Conservation (phyloP, 768 basidiomycete genomes). For the Tulasnella sp. region DNA sequence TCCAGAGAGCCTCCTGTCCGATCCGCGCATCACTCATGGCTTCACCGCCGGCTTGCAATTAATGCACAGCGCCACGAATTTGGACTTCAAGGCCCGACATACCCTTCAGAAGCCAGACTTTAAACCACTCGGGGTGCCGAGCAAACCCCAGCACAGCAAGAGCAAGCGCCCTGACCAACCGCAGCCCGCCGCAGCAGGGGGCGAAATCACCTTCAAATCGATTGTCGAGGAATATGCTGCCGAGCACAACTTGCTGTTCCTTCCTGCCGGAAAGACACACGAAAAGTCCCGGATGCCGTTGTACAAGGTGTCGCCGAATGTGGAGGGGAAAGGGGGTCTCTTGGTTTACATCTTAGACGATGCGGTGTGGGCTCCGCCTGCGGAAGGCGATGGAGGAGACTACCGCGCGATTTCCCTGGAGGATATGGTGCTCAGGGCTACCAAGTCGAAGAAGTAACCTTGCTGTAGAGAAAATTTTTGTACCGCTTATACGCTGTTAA, state of each 20-base stretch:
- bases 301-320: slow-evolving; percentile 71
- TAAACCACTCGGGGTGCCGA: slow-evolving; percentile 31
- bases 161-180: slow-evolving; percentile 35
- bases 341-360: slow-evolving; percentile 89
- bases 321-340: slow-evolving; percentile 81
- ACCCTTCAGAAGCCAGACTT: slow-evolving; percentile 66
- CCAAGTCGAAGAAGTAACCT: slow-evolving; percentile 20
- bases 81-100: slow-evolving; percentile 71
- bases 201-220: slow-evolving; percentile 84
- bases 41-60: slow-evolving; percentile 86
- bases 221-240: slow-evolving; percentile 91
- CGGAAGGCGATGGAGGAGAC: slow-evolving; percentile 49
- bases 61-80: slow-evolving; percentile 89
- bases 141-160: slow-evolving; percentile 33
- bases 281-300: slow-evolving; percentile 83
- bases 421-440: slow-evolving; percentile 68
- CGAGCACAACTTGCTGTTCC: slow-evolving; percentile 78
- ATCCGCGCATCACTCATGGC: slow-evolving; percentile 66
- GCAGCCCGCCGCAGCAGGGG: slow-evolving; percentile 36
- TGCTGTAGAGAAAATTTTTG: not conserved
- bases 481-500: not conserved
- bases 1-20: slow-evolving; percentile 60
- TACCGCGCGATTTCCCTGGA: slow-evolving; percentile 79
- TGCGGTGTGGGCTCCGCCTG: slow-evolving; percentile 79
- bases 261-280: slow-evolving; percentile 83